phyloP scores from a whole-genome alignment of 805 yeast genomes.

The Ogataea salicorniae region DNA sequence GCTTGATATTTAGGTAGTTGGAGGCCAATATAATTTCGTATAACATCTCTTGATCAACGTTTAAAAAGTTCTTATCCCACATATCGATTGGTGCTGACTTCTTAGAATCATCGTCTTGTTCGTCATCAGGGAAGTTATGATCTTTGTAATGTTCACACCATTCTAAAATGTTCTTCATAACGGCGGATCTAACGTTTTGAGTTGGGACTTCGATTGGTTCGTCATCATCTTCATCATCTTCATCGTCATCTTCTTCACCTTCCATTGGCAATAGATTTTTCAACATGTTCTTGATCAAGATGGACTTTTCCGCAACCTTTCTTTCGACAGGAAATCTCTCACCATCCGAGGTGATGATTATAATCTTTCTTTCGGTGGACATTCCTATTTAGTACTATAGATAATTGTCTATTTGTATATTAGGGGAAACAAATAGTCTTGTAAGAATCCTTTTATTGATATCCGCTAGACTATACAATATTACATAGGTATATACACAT shows the following conservation, averaged over 20 bases:
- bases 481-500: too few species aligned
- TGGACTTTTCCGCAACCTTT: conserved; percentile 81
- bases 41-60: conserved; percentile 88
- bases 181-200: conserved; percentile 84
- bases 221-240: conserved; percentile 50
- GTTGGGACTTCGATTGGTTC: conserved; percentile 79
- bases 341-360: conserved; percentile 71
- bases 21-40: conserved; percentile 81
- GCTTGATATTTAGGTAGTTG: conserved; percentile 69
- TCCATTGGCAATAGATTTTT: conserved; percentile 50
- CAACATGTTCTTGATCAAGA: conserved; percentile 80
- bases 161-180: conserved; percentile 84
- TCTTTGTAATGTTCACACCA: conserved; percentile 96
- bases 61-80: conserved; percentile 92
- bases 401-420: background rate
- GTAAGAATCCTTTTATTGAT: too few species aligned
- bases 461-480: too few species aligned
- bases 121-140: conserved; percentile 66
- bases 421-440: too few species aligned
- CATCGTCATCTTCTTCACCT: conserved; percentile 33
- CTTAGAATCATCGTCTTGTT: conserved; percentile 77
- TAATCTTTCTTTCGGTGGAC: conserved; percentile 25
- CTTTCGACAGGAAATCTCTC: conserved; percentile 73
- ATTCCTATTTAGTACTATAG: background rate
- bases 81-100: conserved; percentile 90